These are phyloP conservation scores for Debaryomyces castellii DNA, from an alignment of 805 yeast species.

Conservation along the genomic window DNA sequence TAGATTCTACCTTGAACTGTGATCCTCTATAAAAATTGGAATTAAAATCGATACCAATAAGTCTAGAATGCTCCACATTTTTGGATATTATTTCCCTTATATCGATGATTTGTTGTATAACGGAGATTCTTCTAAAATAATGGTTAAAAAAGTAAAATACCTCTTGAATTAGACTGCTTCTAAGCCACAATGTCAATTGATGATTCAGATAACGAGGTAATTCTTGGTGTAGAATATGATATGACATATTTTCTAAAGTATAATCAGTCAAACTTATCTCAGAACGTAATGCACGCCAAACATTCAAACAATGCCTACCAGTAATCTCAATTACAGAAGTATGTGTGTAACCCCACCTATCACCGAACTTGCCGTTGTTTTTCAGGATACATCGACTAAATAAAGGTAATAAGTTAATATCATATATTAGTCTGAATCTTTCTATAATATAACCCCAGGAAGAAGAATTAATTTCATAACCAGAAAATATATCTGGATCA, in stretches of 20 bases:
- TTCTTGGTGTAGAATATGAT: constrained; percentile 62
- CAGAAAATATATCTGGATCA: constrained; percentile 88
- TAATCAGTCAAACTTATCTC: constrained; percentile 67
- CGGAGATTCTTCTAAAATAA: constrained; percentile 43
- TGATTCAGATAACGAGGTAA: constrained; percentile 60
- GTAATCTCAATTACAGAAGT: constrained; percentile 66
- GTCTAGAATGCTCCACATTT: constrained; percentile 78
- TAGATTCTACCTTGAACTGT: constrained; percentile 89
- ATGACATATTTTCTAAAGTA: constrained; percentile 74
- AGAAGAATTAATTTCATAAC: constrained; percentile 73
- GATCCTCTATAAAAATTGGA: constrained; percentile 90
- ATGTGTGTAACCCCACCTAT: constrained; percentile 80
- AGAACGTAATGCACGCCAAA: constrained; percentile 74
- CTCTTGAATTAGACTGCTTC: constrained; percentile 5
- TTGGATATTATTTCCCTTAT: constrained; percentile 66
- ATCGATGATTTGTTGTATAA: constrained; percentile 48
- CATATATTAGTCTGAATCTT: constrained; percentile 47
- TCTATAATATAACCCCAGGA: constrained; percentile 93
- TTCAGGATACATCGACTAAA: constrained; percentile 59
- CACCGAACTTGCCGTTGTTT: constrained; percentile 54
- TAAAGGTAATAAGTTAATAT: constrained; percentile 54
- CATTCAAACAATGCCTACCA: constrained; percentile 82
- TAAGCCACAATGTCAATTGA: constrained; percentile 43
- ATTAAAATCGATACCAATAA: constrained; percentile 86
- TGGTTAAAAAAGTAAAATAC: constrained; percentile 43